These are phyloP conservation scores for Clarkia xantiana DNA, from an alignment of 345 rosid genomes.

Conservation along the genomic window DNA sequence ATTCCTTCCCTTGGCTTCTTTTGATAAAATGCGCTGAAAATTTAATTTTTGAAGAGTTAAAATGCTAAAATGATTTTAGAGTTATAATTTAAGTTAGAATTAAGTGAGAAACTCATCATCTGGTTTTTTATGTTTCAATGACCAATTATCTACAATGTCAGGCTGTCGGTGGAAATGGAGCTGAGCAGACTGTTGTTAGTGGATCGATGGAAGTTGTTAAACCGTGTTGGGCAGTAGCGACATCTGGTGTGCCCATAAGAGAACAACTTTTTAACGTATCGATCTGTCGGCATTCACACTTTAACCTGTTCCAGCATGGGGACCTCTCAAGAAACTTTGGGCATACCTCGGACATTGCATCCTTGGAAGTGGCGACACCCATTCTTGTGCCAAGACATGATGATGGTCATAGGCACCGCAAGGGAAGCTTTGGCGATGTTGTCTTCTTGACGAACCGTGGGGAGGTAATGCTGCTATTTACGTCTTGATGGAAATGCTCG, in stretches of 20 bases:
- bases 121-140: background rate
- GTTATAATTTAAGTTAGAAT: no score
- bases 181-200: constrained; percentile 30
- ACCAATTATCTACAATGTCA: constrained; percentile 17
- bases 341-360: constrained; percentile 37
- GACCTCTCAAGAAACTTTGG: constrained; percentile 62
- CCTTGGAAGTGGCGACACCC: constrained; percentile 89
- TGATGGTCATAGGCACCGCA: constrained; percentile 73
- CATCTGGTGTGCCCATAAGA: constrained; percentile 89
- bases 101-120: no score
- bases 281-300: constrained; percentile 71
- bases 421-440: constrained; percentile 84
- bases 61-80: no score
- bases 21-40: no score
- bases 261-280: constrained; percentile 96
- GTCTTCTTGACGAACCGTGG: constrained; percentile 91
- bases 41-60: no score
- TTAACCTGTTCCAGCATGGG: constrained; percentile 73
- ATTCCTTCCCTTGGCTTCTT: no score
- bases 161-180: constrained; percentile 92
- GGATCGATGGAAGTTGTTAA: constrained; percentile 40
- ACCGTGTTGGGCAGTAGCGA: constrained; percentile 82
- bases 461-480: constrained; percentile 80
- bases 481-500: no score
- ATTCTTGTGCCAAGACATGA: constrained; percentile 79